These are phyloP conservation scores for Ogataea dorogensis DNA, from an alignment of 805 yeast genomes.

Conservation along the genomic window DNA sequence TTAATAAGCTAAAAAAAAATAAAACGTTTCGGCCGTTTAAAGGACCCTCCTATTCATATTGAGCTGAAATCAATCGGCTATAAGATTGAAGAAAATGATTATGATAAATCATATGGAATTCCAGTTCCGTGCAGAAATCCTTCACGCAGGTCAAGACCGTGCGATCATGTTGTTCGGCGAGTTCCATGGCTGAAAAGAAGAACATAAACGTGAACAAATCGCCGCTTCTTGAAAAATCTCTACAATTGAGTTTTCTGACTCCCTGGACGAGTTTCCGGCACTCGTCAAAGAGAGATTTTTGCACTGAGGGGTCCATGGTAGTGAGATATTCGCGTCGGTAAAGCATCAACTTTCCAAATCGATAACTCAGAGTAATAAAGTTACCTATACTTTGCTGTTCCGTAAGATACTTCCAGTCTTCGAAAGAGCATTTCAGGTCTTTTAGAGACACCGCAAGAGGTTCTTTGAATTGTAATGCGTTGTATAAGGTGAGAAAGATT, in stretches of 20 bases:
- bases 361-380: constrained; percentile 20
- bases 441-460: constrained; percentile 21
- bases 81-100: constrained; percentile 14
- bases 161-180: constrained; percentile 8
- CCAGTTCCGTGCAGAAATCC: constrained; percentile 10
- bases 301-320: constrained; percentile 6
- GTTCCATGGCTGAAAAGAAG: constrained; percentile 12
- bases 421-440: constrained; percentile 24
- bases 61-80: constrained; percentile 8
- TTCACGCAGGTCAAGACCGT: constrained; percentile 5
- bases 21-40: neutral
- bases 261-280: constrained; percentile 10
- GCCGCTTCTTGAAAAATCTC: constrained; percentile 8
- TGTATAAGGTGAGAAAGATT: constrained; percentile 56
- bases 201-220: constrained; percentile 15
- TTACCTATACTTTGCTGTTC: constrained; percentile 21
- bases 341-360: constrained; percentile 26
- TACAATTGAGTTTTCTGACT: constrained; percentile 1
- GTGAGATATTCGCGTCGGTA: constrained; percentile 24
- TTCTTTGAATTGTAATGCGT: constrained; percentile 47
- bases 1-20: constrained; percentile 2
- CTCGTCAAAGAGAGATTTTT: constrained; percentile 7
- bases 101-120: constrained; percentile 2
- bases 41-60: too few species aligned
- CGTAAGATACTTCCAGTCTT: constrained; percentile 29